phyloP scores from a whole-genome alignment of 2,329 filamentous ascomycete genomes.

The Penicillium sp. region DNA sequence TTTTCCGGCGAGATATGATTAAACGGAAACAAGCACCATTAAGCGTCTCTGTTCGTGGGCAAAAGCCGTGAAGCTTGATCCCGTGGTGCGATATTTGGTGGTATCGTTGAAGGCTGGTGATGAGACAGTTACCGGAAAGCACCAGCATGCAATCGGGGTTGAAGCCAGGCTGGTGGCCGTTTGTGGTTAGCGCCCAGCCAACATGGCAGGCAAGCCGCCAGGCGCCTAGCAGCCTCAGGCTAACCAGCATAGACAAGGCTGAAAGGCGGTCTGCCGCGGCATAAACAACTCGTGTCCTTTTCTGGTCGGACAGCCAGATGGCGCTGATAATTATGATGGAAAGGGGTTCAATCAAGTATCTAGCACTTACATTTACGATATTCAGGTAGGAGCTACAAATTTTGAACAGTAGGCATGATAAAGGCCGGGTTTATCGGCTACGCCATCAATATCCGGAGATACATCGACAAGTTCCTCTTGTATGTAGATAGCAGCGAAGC shows the following conservation, averaged over 20 bases:
- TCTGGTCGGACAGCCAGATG: not conserved
- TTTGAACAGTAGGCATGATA: not conserved
- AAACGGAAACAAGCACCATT: slow-evolving; percentile 16
- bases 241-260: slow-evolving; percentile 11
- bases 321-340: not conserved
- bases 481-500: not conserved
- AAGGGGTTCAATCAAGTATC: no score
- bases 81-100: slow-evolving; percentile 22
- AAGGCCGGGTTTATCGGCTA: not conserved
- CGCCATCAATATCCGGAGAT: not conserved
- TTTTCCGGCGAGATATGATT: slow-evolving; percentile 1
- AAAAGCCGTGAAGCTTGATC: slow-evolving; percentile 16
- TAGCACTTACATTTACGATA: not conserved
- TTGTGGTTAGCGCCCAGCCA: slow-evolving; percentile 39
- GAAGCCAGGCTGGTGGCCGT: slow-evolving; percentile 35
- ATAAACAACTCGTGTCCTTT: not conserved
- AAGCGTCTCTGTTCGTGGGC: slow-evolving; percentile 15
- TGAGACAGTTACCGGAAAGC: slow-evolving; percentile 30
- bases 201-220: slow-evolving; percentile 14
- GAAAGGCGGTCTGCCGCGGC: slow-evolving; percentile 12
- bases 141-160: slow-evolving; percentile 31
- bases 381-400: not conserved
- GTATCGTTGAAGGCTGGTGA: slow-evolving; percentile 28
- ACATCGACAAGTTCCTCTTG: not conserved
- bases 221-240: not conserved